These are phyloP conservation scores for Niveomyces coronatus DNA, from an alignment of 2,329 filamentous ascomycete species.

Conservation along the genomic window DNA sequence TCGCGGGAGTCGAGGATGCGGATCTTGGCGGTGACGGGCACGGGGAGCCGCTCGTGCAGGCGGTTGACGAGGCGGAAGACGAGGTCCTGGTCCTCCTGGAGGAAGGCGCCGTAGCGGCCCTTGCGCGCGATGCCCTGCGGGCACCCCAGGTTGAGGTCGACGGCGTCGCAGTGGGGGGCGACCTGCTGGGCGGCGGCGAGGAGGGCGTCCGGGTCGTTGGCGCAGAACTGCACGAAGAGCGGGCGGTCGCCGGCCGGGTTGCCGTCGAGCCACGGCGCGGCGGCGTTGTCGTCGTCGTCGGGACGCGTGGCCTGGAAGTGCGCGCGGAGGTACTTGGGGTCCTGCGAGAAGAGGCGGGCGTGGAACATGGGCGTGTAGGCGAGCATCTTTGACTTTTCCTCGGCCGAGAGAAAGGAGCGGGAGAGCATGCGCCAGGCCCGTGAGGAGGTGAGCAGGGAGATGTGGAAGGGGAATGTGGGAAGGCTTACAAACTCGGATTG, in stretches of 20 bases:
- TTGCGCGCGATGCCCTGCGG: slow-evolving; percentile 89
- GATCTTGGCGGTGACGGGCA: slow-evolving; percentile 94
- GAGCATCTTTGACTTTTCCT: slow-evolving; percentile 55
- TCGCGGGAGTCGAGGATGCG: slow-evolving; percentile 79
- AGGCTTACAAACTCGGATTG: slow-evolving; percentile 84
- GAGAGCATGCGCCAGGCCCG: slow-evolving; percentile 97
- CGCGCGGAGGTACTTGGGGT: slow-evolving; percentile 61
- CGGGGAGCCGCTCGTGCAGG: slow-evolving; percentile 64
- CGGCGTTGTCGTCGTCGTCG: slow-evolving; percentile 13
- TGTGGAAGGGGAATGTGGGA: slow-evolving; percentile 89
- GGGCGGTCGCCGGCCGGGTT: slow-evolving; percentile 78
- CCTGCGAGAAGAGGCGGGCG: slow-evolving; percentile 75
- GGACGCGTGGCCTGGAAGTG: slow-evolving; percentile 64
- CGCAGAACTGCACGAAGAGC: slow-evolving; percentile 93
- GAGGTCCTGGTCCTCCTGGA: slow-evolving; percentile 84
- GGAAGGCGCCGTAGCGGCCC: slow-evolving; percentile 85
- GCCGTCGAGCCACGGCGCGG: slow-evolving; percentile 63
- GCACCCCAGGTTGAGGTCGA: slow-evolving; percentile 92
- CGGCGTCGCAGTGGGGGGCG: slow-evolving; percentile 82
- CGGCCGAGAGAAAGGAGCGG: slow-evolving; percentile 74
- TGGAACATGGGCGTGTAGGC: slow-evolving; percentile 97
- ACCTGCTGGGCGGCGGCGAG: slow-evolving; percentile 70
- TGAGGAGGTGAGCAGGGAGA: slow-evolving; percentile 66
- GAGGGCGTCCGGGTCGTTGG: slow-evolving; percentile 72
- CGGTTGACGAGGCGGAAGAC: slow-evolving; percentile 74